A percentile compares a stretch with the other conserved stretches of the same genome.
Evolutionary conservation across 148 eudicot genomes (phyloP).

Genomic region (Persicaria maculosa): DNA sequence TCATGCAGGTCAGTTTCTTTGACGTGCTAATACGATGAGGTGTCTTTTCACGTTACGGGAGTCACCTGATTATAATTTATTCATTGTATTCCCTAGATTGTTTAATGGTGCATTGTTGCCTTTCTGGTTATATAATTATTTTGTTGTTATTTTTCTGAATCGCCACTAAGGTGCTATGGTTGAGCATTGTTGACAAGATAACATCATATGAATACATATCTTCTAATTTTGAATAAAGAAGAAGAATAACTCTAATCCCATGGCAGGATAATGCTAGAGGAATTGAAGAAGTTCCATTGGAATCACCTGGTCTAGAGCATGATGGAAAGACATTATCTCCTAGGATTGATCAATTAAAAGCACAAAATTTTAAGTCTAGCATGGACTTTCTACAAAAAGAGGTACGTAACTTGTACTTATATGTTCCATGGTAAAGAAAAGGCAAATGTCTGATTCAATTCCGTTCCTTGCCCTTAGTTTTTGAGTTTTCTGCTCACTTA

Average conservation of each 20-base stretch:
- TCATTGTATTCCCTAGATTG: not conserved
- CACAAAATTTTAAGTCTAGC: conserved; percentile 52
- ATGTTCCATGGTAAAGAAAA: not conserved
- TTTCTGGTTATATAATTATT: not conserved
- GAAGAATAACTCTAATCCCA: not conserved
- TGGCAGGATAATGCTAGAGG: conserved; percentile 35
- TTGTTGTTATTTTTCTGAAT: not conserved
- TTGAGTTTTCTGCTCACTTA: not conserved
- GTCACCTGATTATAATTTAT: not conserved
- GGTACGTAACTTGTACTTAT: conserved; percentile 32
- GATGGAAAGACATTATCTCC: conserved; percentile 27
- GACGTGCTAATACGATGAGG: not conserved
- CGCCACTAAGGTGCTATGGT: not conserved
- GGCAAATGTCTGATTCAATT: not conserved
- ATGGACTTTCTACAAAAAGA: conserved; percentile 76
- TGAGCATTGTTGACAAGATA: not conserved
- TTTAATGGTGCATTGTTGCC: not conserved
- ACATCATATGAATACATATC: not conserved
- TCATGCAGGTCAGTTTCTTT: conserved; percentile 37
- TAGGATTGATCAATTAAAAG: conserved; percentile 32
- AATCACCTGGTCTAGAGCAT: conserved; percentile 24
- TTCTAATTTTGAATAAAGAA: not conserved
- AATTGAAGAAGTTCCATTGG: conserved; percentile 22
- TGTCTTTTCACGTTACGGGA: not conserved
- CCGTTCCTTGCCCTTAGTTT: too few species aligned